Conservation (phyloP, 1,284 basidiomycete species). For the Takashimella tepidaria region DNA sequence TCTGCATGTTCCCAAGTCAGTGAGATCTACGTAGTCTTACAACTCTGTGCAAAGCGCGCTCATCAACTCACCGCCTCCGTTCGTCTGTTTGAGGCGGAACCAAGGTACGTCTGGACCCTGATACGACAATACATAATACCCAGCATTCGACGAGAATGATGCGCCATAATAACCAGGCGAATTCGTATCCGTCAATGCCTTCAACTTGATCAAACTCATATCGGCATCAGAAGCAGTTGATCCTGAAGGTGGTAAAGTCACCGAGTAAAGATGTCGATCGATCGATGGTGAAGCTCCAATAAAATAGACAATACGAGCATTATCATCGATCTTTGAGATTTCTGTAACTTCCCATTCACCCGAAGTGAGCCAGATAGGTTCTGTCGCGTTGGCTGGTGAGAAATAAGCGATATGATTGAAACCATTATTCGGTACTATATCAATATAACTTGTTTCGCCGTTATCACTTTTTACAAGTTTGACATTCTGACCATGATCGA, state of each 20-base stretch:
- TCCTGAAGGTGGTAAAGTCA: constrained; percentile 54
- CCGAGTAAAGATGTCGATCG: constrained; percentile 77
- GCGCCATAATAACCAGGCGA: constrained; percentile 61
- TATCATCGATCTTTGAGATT: constrained; percentile 66
- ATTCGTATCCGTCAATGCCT: constrained; percentile 61
- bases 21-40: too few relatives aligned
- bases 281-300: constrained; percentile 75
- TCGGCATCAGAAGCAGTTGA: neutral
- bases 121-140: constrained; percentile 78
- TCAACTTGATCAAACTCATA: constrained; percentile 21
- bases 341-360: constrained; percentile 86
- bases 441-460: constrained; percentile 59
- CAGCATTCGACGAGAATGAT: constrained; percentile 73
- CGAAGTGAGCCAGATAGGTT: constrained; percentile 73
- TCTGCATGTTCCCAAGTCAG: too few relatives aligned
- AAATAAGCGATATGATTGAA: constrained; percentile 88
- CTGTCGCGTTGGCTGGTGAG: constrained; percentile 62
- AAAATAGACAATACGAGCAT: constrained; percentile 74
- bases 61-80: constrained; percentile 56
- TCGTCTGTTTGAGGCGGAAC: constrained; percentile 69
- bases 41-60: too few relatives aligned
- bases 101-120: constrained; percentile 78
- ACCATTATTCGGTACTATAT: constrained; percentile 77
- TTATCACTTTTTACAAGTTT: constrained; percentile 41
- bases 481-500: constrained; percentile 56